These are phyloP conservation scores for Cladobotryum protrusum DNA, from an alignment of 2,329 filamentous ascomycete genomes.

Conservation along the genomic window DNA sequence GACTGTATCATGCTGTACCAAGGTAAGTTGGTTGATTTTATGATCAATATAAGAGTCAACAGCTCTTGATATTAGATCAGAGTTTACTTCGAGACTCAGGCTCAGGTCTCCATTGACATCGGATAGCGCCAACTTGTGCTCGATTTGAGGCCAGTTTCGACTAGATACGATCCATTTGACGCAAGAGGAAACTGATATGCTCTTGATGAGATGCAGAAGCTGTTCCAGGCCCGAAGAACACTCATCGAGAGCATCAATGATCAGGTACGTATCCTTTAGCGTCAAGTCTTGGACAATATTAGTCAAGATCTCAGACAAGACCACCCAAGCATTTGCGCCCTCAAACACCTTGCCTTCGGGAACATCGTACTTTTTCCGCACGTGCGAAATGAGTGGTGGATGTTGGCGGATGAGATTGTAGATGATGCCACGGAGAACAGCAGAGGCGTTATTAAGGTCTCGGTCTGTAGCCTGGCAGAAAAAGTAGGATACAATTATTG, in stretches of 20 bases:
- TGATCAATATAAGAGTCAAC: slow-evolving; percentile 2
- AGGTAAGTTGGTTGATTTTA: neutral
- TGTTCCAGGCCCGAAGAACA: slow-evolving; percentile 19
- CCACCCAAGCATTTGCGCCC: slow-evolving; percentile 31
- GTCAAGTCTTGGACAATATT: slow-evolving; percentile 33
- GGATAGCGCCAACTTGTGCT: slow-evolving; percentile 11
- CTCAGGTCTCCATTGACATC: neutral
- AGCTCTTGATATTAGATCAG: slow-evolving; percentile 1
- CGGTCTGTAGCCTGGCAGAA: slow-evolving; percentile 37
- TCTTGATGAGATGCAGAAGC: neutral
- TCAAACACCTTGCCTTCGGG: slow-evolving; percentile 32
- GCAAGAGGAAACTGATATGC: neutral
- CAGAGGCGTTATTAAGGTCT: slow-evolving; percentile 30
- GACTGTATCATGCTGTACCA: slow-evolving; percentile 5
- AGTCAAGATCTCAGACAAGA: slow-evolving; percentile 32
- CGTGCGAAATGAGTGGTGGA: slow-evolving; percentile 25
- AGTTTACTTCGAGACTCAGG: slow-evolving; percentile 19
- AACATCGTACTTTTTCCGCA: slow-evolving; percentile 29
- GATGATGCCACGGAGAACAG: slow-evolving; percentile 38
- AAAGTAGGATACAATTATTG: slow-evolving; percentile 20
- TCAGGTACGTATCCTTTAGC: slow-evolving; percentile 21
- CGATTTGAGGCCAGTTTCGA: slow-evolving; percentile 3
- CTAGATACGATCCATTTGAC: slow-evolving; percentile 8
- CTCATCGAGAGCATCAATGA: slow-evolving; percentile 44
- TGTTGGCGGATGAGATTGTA: slow-evolving; percentile 31